Conservation (phyloP, 176 grass and related monocot genomes). For the Musa itinerans region DNA sequence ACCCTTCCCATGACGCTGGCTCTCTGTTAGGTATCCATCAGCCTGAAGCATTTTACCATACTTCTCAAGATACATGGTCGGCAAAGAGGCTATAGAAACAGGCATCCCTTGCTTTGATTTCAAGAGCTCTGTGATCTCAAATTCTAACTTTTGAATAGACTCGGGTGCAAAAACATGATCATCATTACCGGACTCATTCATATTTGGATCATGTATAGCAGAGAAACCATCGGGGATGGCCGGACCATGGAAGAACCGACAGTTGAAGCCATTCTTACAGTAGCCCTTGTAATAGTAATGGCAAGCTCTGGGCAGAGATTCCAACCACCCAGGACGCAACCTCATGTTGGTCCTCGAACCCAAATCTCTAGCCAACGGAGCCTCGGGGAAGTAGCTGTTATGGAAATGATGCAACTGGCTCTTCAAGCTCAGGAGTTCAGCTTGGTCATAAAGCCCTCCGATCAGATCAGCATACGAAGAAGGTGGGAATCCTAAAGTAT, state of each 20-base stretch:
- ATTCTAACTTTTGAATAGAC: constrained; percentile 38
- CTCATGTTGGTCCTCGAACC: background rate
- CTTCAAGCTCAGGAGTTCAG: background rate
- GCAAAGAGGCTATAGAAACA: constrained; percentile 37
- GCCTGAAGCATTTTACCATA: constrained; percentile 27
- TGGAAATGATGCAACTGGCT: background rate
- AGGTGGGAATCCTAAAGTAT: background rate
- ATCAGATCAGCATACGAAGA: background rate
- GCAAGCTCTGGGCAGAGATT: constrained; percentile 19
- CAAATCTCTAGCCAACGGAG: background rate
- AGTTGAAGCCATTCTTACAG: constrained; percentile 46
- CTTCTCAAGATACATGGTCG: constrained; percentile 25
- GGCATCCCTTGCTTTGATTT: constrained; percentile 13
- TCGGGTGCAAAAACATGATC: constrained; percentile 13
- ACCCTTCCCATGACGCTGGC: constrained; percentile 33
- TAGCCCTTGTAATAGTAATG: constrained; percentile 29
- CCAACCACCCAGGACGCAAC: background rate
- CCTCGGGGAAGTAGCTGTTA: background rate
- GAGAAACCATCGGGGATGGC: constrained; percentile 2
- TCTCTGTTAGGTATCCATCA: constrained; percentile 28
- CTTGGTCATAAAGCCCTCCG: constrained; percentile 3
- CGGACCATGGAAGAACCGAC: constrained; percentile 33
- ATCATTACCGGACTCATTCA: background rate
- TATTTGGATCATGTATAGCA: constrained; percentile 1
- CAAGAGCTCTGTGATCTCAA: constrained; percentile 42